These are phyloP conservation scores for Salmacisia buchloeana DNA, from an alignment of 1,284 basidiomycete species.

Conservation along the genomic window DNA sequence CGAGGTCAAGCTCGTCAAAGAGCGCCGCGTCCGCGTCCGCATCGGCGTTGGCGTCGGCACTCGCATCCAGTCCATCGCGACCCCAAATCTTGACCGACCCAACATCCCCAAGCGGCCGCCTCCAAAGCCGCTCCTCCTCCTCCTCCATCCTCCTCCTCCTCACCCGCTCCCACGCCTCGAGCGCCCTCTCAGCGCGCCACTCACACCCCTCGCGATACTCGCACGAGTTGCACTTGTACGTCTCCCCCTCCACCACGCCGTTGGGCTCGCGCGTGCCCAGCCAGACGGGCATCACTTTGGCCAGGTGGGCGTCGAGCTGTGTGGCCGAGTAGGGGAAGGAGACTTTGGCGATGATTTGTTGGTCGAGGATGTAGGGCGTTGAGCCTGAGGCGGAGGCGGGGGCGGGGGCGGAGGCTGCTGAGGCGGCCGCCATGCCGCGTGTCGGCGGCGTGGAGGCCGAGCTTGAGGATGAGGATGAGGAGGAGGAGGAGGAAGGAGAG, in stretches of 20 bases:
- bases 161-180: conserved; percentile 7
- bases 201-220: conserved; percentile 41
- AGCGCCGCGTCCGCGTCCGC: not conserved
- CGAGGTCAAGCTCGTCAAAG: not conserved
- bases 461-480: no score
- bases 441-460: no score
- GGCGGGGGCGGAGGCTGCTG: not conserved
- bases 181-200: conserved; percentile 29
- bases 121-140: not conserved
- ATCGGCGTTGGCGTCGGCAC: no score
- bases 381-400: not conserved
- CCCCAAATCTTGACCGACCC: no score
- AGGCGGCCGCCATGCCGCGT: not conserved
- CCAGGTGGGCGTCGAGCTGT: conserved; percentile 24
- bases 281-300: conserved; percentile 27
- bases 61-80: no score
- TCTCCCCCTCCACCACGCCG: conserved; percentile 26
- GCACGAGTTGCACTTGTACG: conserved; percentile 34
- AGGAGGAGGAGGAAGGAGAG: no score
- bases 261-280: conserved; percentile 20
- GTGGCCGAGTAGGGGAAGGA: conserved; percentile 19
- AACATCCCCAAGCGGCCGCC: no score
- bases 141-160: not conserved
- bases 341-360: conserved; percentile 22
- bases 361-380: not conserved